A percentile compares a stretch with the other conserved stretches of the same genome.
Evolutionary conservation across 495 filamentous ascomycete genomes (phyloP).

Genomic region (Aspergillus affinis): DNA sequence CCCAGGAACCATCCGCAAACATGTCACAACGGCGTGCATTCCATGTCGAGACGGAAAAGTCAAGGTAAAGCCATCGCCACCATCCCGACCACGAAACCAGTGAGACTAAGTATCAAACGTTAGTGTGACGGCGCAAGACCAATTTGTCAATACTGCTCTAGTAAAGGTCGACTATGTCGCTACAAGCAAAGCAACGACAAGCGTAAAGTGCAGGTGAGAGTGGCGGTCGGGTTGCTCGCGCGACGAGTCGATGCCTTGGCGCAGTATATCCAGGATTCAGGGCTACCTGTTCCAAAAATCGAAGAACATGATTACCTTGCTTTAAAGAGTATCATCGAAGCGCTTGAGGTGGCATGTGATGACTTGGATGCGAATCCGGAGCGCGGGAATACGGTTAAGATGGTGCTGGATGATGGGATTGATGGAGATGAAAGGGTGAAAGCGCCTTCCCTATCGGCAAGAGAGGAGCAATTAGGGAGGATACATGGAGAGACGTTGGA

Average conservation of each 20-base stretch:
- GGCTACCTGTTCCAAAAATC: background rate
- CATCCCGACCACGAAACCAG: background rate
- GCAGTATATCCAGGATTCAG: background rate
- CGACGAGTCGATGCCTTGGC: background rate
- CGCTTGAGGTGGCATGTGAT: background rate
- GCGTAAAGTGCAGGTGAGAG: slow-evolving; percentile 21
- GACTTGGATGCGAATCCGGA: background rate
- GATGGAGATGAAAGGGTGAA: no score
- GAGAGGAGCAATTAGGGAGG: no score
- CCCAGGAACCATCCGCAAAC: slow-evolving; percentile 6
- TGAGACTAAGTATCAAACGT: background rate
- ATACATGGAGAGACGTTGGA: no score
- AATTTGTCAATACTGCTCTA: slow-evolving; percentile 23
- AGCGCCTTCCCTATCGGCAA: no score
- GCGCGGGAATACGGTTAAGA: background rate
- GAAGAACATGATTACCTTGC: background rate
- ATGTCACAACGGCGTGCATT: slow-evolving; percentile 29
- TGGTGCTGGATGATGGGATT: background rate
- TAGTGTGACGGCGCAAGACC: slow-evolving; percentile 28
- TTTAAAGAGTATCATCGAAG: background rate
- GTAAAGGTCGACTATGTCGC: slow-evolving; percentile 20
- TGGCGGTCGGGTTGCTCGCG: slow-evolving; percentile 20
- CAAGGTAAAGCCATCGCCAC: slow-evolving; percentile 17
- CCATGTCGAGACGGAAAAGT: slow-evolving; percentile 32
- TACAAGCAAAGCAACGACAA: slow-evolving; percentile 26